Evolutionary conservation across 345 rosid genomes (phyloP), one percentile per base, ranked within the genome.

Genomic region (Eucalyptus melliodora): DNA sequence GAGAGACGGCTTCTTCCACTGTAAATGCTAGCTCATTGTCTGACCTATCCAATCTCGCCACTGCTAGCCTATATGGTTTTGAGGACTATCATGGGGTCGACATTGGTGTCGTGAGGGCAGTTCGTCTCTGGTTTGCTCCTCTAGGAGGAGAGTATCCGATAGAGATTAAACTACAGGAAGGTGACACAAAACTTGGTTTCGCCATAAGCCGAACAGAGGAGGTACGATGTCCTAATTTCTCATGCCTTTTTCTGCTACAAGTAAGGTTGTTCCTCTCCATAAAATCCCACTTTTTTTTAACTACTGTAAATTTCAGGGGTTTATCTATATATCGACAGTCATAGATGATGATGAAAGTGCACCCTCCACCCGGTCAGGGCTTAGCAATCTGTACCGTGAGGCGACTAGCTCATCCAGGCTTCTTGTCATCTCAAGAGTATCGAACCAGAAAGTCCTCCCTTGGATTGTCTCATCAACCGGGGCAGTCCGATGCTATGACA

Each of bases 191-290:
- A 94, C 99, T 98, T 1, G 99, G 99, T 1, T 98, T 98, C 72
- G 97, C 99, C 91, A 97, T 98, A 90, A 97, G 99, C 92, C 98
- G 99, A 89, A 97, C 99, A 24, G 98, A 96, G 93, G 99, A 98
- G 98, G 99, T 97, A 86, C 27, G 31, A 31, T 51, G 13, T n/a
- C 50, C 34, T 60, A 44, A 27, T 62, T 40, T 40, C 50, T 45
- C 34, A 15, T 47, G 17, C 80, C 34, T 42, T 9, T 21, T 40
- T 44, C 34, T 87, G 81, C 19, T 7, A 50, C 8, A 53, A 12
- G 26, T 16, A 47, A 86, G 6, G 27, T 40, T 47, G 11, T 50
- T 50, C 51, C 5, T 50, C 51, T 50, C 31, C 45, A 50, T 11
- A 30, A 86, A 86, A 45, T 50, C 24, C 42, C 53, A 86, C 50